Evolutionary conservation across 768 basidiomycete genomes (phyloP), one percentile per base, ranked within the genome.

Genomic region (Leccinum boreale): DNA sequence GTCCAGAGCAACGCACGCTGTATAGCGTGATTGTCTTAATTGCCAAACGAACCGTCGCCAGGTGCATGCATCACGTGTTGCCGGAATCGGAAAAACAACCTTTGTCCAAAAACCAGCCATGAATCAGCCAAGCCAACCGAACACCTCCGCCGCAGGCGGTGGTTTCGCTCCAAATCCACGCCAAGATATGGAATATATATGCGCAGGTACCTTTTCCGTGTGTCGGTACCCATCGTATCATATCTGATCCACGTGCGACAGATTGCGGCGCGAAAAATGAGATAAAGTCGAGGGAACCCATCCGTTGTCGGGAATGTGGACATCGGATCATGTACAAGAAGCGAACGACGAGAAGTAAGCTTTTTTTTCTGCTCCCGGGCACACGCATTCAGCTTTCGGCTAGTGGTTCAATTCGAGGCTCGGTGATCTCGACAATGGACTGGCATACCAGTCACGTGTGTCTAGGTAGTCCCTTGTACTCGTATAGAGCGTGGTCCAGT

Each of bases 301-400:
- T 98, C 62, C 88, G 96, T 56, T 98, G 96, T 75, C 82, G 90
- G 64, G 94, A 98, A 70, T 98, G 96, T 68, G 96, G 96, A 3
- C 96, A 98, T 74, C 86, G 96, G 53, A 96, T 98, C 71, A 94
- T 98, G 92, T 98, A 97, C 76, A 98, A 98, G 77, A 97, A 95
- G 74, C 79, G 96, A 67, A 96, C 94, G 23, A 91, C 83, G 69
- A 80, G 93, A 80, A 95, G 96, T 98, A 66, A 70, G 94, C 78
- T 19, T 53, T 5, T 8, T 8, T 19, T 24, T 15, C 17, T 19
- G n/a, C 21, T 15, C 44, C 2, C 28, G 5, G 33, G 14, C 21
- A 11, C 52, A 33, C 23, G 26, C 45, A 42, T 50, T 61, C 55
- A 64, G 5, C 19, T 9, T 48, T 26, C 19, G 4, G 7, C n/a